A percentile compares a stretch with the other conserved stretches of the same genome.
Evolutionary conservation across 305 asterid species (phyloP).

Genomic region (Rubia tinctorum): DNA sequence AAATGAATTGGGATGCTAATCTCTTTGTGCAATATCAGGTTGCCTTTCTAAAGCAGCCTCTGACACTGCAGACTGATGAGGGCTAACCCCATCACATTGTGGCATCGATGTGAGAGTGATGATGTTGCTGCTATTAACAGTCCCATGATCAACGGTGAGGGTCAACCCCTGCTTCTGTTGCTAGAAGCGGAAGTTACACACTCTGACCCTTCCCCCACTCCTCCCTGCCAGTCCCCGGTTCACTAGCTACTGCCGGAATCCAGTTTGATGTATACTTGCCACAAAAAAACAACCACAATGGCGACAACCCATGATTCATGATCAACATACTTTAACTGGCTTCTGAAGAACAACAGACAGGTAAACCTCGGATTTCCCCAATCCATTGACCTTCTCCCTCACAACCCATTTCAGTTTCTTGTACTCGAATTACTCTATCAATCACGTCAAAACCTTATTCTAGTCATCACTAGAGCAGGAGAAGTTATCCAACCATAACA

Average conservation of each 20-base stretch:
- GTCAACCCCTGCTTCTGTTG: constrained; percentile 60
- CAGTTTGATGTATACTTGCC: constrained; percentile 82
- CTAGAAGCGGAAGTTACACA: constrained; percentile 75
- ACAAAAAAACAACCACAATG: constrained; percentile 91
- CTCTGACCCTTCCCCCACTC: constrained; percentile 81
- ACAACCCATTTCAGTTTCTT: constrained; percentile 91
- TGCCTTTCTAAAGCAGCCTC: constrained; percentile 54
- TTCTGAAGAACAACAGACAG: constrained; percentile 72
- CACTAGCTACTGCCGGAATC: constrained; percentile 51
- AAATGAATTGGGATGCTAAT: constrained; percentile 34
- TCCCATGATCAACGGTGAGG: constrained; percentile 42
- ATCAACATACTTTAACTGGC: too few species aligned
- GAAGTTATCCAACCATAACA: constrained; percentile 85
- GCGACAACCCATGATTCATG: constrained; percentile 98
- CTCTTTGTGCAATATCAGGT: constrained; percentile 33
- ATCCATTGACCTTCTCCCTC: constrained; percentile 72
- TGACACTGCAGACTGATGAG: constrained; percentile 47
- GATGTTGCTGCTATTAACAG: constrained; percentile 64
- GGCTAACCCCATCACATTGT: constrained; percentile 56
- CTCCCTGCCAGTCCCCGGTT: constrained; percentile 36
- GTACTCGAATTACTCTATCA: constrained; percentile 83
- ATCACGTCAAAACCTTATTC: constrained; percentile 53
- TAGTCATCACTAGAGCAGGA: constrained; percentile 65
- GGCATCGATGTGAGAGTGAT: constrained; percentile 54
- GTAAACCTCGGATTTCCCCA: constrained; percentile 73